Conservation (phyloP, 164 flowering plant genomes). For the Vitis amurensis region DNA sequence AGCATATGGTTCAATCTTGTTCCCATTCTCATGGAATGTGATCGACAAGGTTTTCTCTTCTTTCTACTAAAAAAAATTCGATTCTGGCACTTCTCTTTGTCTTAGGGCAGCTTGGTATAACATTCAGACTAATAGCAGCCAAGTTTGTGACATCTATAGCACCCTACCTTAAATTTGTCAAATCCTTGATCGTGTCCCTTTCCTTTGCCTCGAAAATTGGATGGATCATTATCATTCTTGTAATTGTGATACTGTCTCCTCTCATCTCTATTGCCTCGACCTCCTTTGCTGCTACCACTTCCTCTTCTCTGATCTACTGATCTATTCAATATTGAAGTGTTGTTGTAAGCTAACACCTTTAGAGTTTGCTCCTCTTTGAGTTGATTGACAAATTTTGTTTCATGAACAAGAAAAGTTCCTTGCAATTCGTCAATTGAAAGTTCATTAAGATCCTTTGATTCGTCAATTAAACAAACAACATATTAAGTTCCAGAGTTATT, state of each 20-base stretch:
- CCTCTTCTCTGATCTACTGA: neutral
- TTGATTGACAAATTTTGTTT: constrained; percentile 12
- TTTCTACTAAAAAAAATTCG: constrained; percentile 7
- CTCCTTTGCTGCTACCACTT: constrained; percentile 15
- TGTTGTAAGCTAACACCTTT: constrained; percentile 15
- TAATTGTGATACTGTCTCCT: neutral
- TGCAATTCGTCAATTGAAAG: constrained; percentile 20
- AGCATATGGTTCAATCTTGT: neutral
- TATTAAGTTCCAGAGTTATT: constrained; percentile 16
- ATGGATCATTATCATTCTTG: constrained; percentile 7
- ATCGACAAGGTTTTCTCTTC: constrained; percentile 10
- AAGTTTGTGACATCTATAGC: constrained; percentile 18
- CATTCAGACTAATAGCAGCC: too few relatives aligned
- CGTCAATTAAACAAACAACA: constrained; percentile 24
- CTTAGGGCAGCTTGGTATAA: constrained; percentile 3
- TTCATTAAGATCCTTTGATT: constrained; percentile 9
- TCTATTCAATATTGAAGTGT: neutral
- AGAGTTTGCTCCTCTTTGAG: constrained; percentile 17
- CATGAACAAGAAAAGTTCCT: constrained; percentile 27
- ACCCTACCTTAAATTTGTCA: constrained; percentile 29
- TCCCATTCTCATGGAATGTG: neutral
- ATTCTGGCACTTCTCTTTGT: constrained; percentile 9
- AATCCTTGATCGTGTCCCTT: constrained; percentile 1
- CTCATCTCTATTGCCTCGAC: constrained; percentile 4
- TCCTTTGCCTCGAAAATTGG: constrained; percentile 8